Evolutionary conservation across 495 filamentous ascomycete species (phyloP), one percentile per base, ranked within the genome.

Genomic region (Talaromyces liani): DNA sequence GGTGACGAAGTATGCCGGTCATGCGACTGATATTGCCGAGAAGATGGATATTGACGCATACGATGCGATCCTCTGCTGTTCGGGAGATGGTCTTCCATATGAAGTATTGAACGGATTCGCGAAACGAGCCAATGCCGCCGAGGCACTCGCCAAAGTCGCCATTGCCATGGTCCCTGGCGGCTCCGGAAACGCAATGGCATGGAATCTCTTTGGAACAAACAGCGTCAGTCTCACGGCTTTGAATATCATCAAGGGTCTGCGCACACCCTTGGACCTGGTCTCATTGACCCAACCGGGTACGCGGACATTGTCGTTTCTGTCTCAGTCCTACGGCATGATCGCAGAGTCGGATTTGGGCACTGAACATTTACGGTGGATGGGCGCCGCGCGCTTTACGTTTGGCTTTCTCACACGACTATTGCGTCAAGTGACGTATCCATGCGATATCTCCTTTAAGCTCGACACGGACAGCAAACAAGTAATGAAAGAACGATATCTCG

Each of bases 71-170:
- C 84, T 94, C 12, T 89, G 90, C 65, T 96, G 92, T 69, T 97
- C 93, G 8, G 94, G 94, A 2, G 94, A 98, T 67, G 94, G 94
- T 10, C 71, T 97, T 18, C 90, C 91, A 0, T 88, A 96, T 69
- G 93, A 98, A 74, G 90, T 97, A 12, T 96, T 96, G 80, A 98
- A 98, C 70, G 94, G 94, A 7, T 71, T 98, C 24, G 91, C 80
- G 16, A 88, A 87, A 72, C 87, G 90, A 54, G 66, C 77, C 6
- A 88, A 97, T 74, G 92, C 91, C 25, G 76, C 82, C 54, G 83
- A 82, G 56, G 94, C 93, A 0, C 72, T 98, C 65, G 76, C 77
- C 4, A 89, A 88, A 67, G 72, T 96, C n/a, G 91, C 94, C 8
- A 85, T 98, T 9, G 86, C 88, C n/a, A 86, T 96, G 69, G 80